A percentile compares a stretch with the other conserved stretches of the same genome.
phyloP scores from a whole-genome alignment of 148 eudicot genomes.

The Arctostaphylos glauca region DNA sequence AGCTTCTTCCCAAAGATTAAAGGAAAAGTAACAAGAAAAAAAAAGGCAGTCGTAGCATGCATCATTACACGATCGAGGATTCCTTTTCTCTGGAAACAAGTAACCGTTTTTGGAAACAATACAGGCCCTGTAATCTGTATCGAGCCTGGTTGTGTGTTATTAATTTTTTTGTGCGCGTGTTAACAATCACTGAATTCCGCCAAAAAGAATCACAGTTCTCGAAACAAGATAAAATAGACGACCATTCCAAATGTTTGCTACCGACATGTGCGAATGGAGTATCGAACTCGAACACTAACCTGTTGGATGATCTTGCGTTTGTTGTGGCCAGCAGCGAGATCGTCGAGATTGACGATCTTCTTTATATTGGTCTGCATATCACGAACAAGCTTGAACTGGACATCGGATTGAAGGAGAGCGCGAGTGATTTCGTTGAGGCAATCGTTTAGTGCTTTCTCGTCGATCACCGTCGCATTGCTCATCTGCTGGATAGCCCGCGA shows the following conservation, averaged over 20 bases:
- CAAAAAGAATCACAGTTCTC: too few relatives aligned
- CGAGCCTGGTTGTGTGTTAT: too few relatives aligned
- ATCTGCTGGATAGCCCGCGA: conserved; percentile 97
- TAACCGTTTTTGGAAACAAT: too few relatives aligned
- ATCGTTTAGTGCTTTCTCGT: conserved; percentile 79
- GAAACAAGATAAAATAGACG: too few relatives aligned
- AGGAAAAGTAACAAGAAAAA: background rate
- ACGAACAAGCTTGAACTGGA: conserved; percentile 83
- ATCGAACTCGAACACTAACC: conserved; percentile 26
- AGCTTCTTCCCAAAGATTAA: background rate
- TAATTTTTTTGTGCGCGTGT: too few relatives aligned
- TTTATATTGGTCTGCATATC: conserved; percentile 88
- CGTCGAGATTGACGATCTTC: conserved; percentile 94
- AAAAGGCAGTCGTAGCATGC: background rate
- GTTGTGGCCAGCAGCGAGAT: conserved; percentile 97
- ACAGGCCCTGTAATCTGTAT: too few relatives aligned
- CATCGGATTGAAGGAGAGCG: conserved; percentile 87
- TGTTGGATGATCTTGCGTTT: conserved; percentile 89
- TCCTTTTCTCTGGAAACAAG: too few relatives aligned
- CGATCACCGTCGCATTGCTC: conserved; percentile 99
- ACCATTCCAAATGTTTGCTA: background rate
- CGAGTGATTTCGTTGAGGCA: conserved; percentile 93
- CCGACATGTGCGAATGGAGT: background rate
- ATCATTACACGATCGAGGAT: background rate
- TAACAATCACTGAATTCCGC: too few relatives aligned